phyloP scores from a whole-genome alignment of 768 basidiomycete species.

The Fistulinella prunicolor region DNA sequence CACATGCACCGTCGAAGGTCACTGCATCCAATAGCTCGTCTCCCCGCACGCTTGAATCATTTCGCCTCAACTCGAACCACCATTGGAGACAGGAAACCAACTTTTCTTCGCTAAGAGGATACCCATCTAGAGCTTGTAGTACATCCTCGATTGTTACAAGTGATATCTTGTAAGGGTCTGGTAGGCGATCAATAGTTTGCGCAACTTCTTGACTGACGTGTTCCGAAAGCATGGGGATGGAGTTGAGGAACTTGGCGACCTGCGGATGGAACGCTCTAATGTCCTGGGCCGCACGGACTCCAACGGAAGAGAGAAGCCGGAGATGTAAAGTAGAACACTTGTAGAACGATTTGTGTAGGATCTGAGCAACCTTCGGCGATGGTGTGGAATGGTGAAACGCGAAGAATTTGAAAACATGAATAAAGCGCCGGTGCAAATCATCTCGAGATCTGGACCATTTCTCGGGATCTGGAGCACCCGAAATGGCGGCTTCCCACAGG shows the following conservation, averaged over 20 bases:
- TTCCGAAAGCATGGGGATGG: constrained; percentile 69
- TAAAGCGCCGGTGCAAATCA: background rate
- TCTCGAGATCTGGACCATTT: background rate
- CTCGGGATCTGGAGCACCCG: background rate
- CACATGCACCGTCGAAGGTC: constrained; percentile 44
- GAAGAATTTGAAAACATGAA: constrained; percentile 11
- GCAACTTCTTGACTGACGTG: constrained; percentile 50
- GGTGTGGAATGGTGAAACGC: constrained; percentile 49
- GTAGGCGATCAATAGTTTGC: constrained; percentile 37
- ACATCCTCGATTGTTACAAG: background rate
- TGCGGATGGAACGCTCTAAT: constrained; percentile 69
- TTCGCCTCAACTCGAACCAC: background rate
- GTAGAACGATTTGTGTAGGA: constrained; percentile 78
- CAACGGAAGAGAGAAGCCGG: constrained; percentile 73
- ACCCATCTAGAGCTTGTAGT: background rate
- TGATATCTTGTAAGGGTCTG: background rate
- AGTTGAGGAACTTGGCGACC: constrained; percentile 68
- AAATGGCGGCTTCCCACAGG: background rate
- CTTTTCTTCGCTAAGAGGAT: constrained; percentile 6
- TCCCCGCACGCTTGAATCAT: background rate
- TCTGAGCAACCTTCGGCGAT: constrained; percentile 63
- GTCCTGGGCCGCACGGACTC: constrained; percentile 59
- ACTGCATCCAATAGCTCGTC: background rate
- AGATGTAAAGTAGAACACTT: constrained; percentile 52
- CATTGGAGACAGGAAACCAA: constrained; percentile 10